Evolutionary conservation across 257 asterid genomes (phyloP), one percentile per base, ranked within the genome.

Genomic region (Nicotiana sylvestris): DNA sequence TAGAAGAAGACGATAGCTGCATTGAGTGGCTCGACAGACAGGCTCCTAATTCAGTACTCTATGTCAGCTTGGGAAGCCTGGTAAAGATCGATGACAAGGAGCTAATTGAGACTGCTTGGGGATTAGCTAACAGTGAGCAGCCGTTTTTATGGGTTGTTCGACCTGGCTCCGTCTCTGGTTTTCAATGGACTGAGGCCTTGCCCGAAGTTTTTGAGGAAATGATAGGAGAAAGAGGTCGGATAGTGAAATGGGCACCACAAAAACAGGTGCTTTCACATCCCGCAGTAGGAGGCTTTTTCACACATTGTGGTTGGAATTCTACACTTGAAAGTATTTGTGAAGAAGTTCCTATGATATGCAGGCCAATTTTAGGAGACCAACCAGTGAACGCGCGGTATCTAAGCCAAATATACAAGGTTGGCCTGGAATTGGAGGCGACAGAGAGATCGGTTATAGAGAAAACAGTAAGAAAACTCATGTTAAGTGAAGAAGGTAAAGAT

Each of bases 301-400:
- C 84, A 0, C 94, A 91, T 16, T 86, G 90, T 32, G 91, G 94
- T 0, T 90, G 94, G 94, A 90, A 90, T 57, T 90, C 94, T 66
- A 89, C 89, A 3, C 15, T 88, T 27, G 88, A 87, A 78, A 82
- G 91, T 58, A 76, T 89, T 0, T 86, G 72, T 3, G 92, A 85
- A 13, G 84, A 89, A 0, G 87, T 87, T 60, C 89, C 92, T 13
- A 33, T 89, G 91, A 80, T 89, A 0, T 89, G 92, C 17, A 84
- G 87, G 49, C 88, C 90, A 2, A 33, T 87, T 74, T 79, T 90
- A 1, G 79, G 68, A 0, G 91, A 90, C 29, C 94, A 90, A 21
- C 13, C 37, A 65, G 86, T 87, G 66, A 87, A 89, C 64, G 84
- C 92, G 0, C 86, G 92, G 72, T 87, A 87, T 77, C 78, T 85